These are phyloP conservation scores for Phoma sp. DNA, from an alignment of 2,329 filamentous ascomycete genomes.

Conservation along the genomic window DNA sequence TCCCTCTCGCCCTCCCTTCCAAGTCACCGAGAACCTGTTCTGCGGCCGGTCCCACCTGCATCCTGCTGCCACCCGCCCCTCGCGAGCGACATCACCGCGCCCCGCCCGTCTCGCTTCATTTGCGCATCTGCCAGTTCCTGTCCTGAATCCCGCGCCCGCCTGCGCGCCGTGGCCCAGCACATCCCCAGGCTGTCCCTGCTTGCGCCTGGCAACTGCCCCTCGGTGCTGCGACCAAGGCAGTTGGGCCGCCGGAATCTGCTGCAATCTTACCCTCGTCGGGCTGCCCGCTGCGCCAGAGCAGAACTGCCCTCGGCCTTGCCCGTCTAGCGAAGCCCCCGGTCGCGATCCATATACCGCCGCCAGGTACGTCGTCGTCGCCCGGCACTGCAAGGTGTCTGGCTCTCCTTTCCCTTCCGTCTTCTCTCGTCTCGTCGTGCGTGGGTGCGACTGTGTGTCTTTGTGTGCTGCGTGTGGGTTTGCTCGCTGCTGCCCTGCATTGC, in stretches of 20 bases:
- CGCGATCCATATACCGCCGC: conserved; percentile 15
- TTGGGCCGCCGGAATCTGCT: conserved; percentile 16
- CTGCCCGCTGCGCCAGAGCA: background rate
- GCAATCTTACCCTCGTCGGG: background rate
- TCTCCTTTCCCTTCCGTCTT: conserved; percentile 12
- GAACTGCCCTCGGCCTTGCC: background rate
- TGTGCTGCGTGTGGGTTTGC: background rate
- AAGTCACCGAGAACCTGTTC: conserved; percentile 11
- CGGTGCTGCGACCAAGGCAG: conserved; percentile 6
- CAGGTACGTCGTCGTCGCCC: conserved; percentile 43
- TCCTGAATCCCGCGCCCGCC: conserved; percentile 9
- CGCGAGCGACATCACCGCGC: background rate
- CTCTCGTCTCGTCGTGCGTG: background rate
- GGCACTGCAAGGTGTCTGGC: conserved; percentile 34
- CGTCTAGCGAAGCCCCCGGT: background rate
- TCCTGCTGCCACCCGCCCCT: background rate
- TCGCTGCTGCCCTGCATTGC: conserved; percentile 2
- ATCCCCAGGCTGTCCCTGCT: conserved; percentile 24
- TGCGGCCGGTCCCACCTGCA: background rate
- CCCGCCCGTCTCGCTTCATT: conserved; percentile 16
- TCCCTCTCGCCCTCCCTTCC: background rate
- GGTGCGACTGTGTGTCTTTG: background rate
- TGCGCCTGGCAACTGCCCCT: background rate
- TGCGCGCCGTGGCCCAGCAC: conserved; percentile 15
- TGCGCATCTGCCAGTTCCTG: conserved; percentile 13